Evolutionary conservation across 2,329 filamentous ascomycete genomes (phyloP).

Genomic region (Fusarium secorum): DNA sequence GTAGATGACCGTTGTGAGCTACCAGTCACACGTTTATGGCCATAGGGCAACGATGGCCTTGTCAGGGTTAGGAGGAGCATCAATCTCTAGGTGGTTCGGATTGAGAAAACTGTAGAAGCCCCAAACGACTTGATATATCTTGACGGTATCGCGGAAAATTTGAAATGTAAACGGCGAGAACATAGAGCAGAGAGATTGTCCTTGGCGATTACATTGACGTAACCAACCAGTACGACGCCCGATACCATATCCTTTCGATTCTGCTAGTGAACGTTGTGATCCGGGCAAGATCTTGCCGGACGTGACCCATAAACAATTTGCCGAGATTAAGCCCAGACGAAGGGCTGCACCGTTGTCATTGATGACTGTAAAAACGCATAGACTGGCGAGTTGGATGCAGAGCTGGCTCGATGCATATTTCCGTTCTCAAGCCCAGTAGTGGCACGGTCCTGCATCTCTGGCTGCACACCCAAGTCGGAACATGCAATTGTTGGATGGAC

Average conservation of each 20-base stretch:
- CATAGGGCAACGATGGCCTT: not conserved
- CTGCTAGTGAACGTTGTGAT: not conserved
- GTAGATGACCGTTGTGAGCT: slow-evolving; percentile 11
- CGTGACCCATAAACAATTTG: not conserved
- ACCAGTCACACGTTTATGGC: slow-evolving; percentile 17
- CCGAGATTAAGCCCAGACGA: slow-evolving; percentile 1
- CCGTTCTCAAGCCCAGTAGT: slow-evolving; percentile 21
- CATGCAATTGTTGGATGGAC: slow-evolving; percentile 20
- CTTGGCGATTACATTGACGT: slow-evolving; percentile 2
- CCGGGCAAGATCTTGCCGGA: slow-evolving; percentile 1
- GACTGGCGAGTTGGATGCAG: not conserved
- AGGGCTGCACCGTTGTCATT: not conserved
- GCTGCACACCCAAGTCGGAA: slow-evolving; percentile 9
- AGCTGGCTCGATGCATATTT: slow-evolving; percentile 16
- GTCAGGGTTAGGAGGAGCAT: not conserved
- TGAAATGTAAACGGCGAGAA: not conserved
- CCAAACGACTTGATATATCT: not conserved
- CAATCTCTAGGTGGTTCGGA: not conserved
- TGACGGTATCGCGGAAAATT: not conserved
- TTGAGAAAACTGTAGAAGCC: not conserved
- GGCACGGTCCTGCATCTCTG: slow-evolving; percentile 18
- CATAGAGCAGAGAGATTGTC: not conserved
- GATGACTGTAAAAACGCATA: not conserved
- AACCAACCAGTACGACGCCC: not conserved
- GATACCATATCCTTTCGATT: not conserved